Base-by-base conservation (phyloP, 495 filamentous ascomycete genomes). In the Ramalina intermedia region DNA sequence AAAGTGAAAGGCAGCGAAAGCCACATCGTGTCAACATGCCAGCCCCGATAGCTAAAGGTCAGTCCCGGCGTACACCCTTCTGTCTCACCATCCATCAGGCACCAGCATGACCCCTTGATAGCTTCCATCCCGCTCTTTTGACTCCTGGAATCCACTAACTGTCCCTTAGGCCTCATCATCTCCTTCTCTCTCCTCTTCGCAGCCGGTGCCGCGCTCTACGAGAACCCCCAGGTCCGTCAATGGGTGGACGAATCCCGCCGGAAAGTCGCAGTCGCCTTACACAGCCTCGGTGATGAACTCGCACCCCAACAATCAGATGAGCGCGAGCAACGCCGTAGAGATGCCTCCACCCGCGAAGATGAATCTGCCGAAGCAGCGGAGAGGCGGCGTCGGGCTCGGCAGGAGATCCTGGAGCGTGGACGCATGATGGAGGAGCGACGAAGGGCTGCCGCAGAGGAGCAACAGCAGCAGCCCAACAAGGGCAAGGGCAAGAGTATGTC, bases 151-250 rank as follows among this genome's bases (percentile, higher is more conserved):
- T 2, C 27, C 18, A 26, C 62, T 54, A 47, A 58, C 53, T 58
- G 37, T 51, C 23, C 33, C 16, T 37, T 37, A 90, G 87, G 80
- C 57, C 75, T 86, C 61, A 81, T 91, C 14, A 76, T 91, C 56
- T 82, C 78, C 52, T 72, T 85, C 13, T 76, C 81, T 37, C 76
- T 88, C 20, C 73, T 86, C 33, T 79, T 87, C 24, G 85, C 85
- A 50, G 85, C 85, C 38, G 85, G 85, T 6, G 79, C 91, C 47
- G 87, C 86, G 36, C 72, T 90, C 48, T 94, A 94, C 64, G 84
- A 91, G 60, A 85, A 78, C 18, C 85, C 84, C 12, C 81, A 90
- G 63, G 71, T 91, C 41, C 78, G 82, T 57, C 75, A 80, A 66
- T 82, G 82, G 69, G 73, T 87, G 44, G 74, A 83, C 49, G 78